Evolutionary conservation across 768 basidiomycete species (phyloP), one percentile per base, ranked within the genome.

Genomic region (Phylloporus sp.): DNA sequence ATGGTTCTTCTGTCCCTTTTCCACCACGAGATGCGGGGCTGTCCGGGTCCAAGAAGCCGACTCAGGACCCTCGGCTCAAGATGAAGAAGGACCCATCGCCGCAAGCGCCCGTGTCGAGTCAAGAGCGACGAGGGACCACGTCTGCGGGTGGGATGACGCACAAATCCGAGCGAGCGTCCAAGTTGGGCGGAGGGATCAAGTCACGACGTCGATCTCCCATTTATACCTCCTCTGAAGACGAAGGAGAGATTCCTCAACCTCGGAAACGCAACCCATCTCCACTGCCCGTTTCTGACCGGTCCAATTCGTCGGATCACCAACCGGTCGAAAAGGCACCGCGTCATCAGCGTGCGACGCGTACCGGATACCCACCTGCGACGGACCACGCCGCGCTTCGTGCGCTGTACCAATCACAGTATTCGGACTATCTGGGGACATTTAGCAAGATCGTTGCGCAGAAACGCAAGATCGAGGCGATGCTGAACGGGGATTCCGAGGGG

Each of bases 161-260:
- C 44, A 57, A 49, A 44, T 38, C 44, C 11, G 61, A 67, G 27
- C 57, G 61, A 45, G 21, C 48, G 26, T 26, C 52, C 47, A 64
- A 53, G 38, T 18, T 47, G 18, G 54, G 41, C 28, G 51, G 50
- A 14, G 44, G 49, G 14, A 42, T 48, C 22, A 81, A 78, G 44
- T 44, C 54, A 17, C 72, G 79, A 36, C 79, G 83, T 36, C 71
- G 66, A 34, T 78, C 81, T 3, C 81, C 80, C 1, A 75, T 80
- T 41, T 84, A 81, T 50, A 84, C 84, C 1, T 82, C 83, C 2
- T 81, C 83, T 1, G 81, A 81, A 31, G 79, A 84, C 41, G 80
- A 82, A 57, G 71, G 70, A 20, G 71, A 76, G 48, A 64, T 64
- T 9, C 60, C 63, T 2, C 62, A 67, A 42, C 49, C 64, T 33